Evolutionary conservation across 352 stramenopile species (phyloP), one percentile per base, ranked within the genome.

Genomic region (Phytophthora sp.): DNA sequence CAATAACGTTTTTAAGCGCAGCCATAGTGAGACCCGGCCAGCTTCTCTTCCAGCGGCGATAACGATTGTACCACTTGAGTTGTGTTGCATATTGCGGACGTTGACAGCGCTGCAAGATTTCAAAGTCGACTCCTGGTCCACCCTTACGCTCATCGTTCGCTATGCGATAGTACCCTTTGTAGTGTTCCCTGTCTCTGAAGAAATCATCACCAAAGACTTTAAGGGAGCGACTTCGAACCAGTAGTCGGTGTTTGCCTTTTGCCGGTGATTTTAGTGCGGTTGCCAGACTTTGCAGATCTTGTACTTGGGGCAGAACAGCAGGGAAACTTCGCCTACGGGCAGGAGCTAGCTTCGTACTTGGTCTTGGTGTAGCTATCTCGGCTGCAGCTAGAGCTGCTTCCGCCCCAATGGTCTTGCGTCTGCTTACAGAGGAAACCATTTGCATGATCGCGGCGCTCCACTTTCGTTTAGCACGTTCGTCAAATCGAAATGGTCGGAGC

Each of bases 71-170:
- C n/a, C 77, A 52, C 0, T 61, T 54, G 26, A 82, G 76, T 1
- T 88, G 52, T 1, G 66, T 48, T 4, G 67, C 74, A 15, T 84
- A 77, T 23, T 87, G 80, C 0, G 73, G 76, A 0, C 72, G 70
- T 21, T 77, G 71, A 18, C 67, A 84, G 2, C 72, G 63, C 42
- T 89, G 75, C 10, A 89, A 54, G 20, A 89, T 74, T 38, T 87
- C 76, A 26, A 85, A 89, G 32, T 82, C 72, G 15, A 89, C 76
- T 0, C 67, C 73, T 3, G 24, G 10, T 8, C 39, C 30, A 31
- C 20, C 46, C n/a, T 43, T 51, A n/a, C 28, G 35, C 15, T 50
- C 28, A 15, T 64, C 28, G 20, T 45, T 37, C 1, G 35, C 21
- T 6, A 52, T 8, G 6, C 27, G 26, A n/a, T 45, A 58, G 46